A percentile compares a stretch with the other conserved stretches of the same genome.
phyloP scores from a whole-genome alignment of 1,139 yeast genomes.

The Candida frijolesensis region DNA sequence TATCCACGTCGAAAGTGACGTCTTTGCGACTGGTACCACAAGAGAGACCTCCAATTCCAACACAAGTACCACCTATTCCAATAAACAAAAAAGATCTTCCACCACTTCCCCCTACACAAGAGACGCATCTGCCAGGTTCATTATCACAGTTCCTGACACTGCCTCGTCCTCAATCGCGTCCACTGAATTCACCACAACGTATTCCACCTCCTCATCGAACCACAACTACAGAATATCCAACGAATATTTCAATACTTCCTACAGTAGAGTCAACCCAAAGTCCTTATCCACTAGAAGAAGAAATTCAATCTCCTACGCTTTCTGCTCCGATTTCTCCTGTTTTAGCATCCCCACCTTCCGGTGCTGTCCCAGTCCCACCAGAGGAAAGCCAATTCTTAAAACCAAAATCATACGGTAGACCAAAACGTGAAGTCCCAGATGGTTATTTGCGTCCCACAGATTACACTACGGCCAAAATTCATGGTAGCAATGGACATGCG shows the following conservation, averaged over 20 bases:
- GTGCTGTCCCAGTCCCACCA: background rate
- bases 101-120: conserved; percentile 3
- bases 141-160: background rate
- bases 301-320: background rate
- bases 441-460: conserved; percentile 8
- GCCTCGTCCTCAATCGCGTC: background rate
- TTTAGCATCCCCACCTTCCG: background rate
- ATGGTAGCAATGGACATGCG: conserved; percentile 3
- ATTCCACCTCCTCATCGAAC: conserved; percentile 7
- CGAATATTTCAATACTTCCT: background rate
- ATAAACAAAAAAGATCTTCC: conserved; percentile 7
- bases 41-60: conserved; percentile 11
- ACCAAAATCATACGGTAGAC: conserved; percentile 4
- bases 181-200: conserved; percentile 9
- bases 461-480: conserved; percentile 4
- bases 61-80: conserved; percentile 6
- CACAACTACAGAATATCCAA: background rate
- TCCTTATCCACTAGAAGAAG: conserved; percentile 4
- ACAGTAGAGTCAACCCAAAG: background rate
- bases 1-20: background rate
- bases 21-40: background rate
- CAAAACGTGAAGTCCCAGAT: conserved; percentile 10
- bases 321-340: background rate
- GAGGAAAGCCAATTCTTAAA: background rate
- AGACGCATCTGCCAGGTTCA: background rate